A percentile compares a stretch with the other conserved stretches of the same genome.
These are phyloP conservation scores for Myriosclerotinia curreyana DNA, from an alignment of 2,329 filamentous ascomycete species.

Conservation along the genomic window DNA sequence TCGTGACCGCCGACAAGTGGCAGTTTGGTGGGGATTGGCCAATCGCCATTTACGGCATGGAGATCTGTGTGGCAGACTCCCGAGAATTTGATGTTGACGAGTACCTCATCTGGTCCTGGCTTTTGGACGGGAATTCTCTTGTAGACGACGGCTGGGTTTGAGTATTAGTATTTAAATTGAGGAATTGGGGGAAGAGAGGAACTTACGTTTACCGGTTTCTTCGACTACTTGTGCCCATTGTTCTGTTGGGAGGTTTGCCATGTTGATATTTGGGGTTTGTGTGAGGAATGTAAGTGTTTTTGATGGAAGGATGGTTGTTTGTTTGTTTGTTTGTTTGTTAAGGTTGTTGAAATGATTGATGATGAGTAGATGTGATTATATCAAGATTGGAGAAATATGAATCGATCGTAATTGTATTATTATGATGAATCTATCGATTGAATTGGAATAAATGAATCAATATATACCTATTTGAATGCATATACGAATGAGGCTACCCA, in stretches of 20 bases:
- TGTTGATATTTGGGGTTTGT: conserved; percentile 24
- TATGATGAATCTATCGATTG: too few species aligned
- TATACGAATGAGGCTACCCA: neutral
- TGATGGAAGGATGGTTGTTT: conserved; percentile 10
- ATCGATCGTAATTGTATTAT: neutral
- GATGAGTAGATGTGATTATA: neutral
- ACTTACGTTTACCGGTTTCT: conserved; percentile 68
- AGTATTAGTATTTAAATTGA: neutral
- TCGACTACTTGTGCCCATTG: conserved; percentile 94
- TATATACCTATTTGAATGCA: neutral
- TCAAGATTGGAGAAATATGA: neutral
- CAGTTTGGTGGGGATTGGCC: conserved; percentile 79
- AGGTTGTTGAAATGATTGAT: neutral
- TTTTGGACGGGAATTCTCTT: conserved; percentile 78
- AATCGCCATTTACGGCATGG: conserved; percentile 82
- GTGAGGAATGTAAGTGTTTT: neutral
- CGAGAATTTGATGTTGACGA: conserved; percentile 86
- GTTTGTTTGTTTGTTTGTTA: neutral
- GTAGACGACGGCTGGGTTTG: conserved; percentile 56
- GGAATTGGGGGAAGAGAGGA: conserved; percentile 16
- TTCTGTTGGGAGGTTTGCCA: conserved; percentile 63
- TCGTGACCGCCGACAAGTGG: conserved; percentile 81
- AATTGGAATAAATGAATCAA: neutral
- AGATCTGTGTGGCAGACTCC: conserved; percentile 90
- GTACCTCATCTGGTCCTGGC: conserved; percentile 84